Conservation (phyloP, 2,329 filamentous ascomycete genomes). For the Pyrenochaeta sp. region DNA sequence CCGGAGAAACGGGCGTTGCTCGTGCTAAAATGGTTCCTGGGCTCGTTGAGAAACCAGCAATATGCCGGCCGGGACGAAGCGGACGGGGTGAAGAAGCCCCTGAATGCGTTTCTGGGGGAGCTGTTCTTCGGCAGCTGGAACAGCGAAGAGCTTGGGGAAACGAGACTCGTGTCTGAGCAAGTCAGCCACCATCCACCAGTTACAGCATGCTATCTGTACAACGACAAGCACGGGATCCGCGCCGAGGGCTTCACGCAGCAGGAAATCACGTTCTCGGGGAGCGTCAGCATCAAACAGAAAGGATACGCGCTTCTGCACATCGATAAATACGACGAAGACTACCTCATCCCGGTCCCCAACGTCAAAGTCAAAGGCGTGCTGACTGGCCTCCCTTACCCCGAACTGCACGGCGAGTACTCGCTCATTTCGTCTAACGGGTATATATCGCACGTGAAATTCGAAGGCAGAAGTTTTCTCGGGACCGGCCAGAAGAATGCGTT, state of each 20-base stretch:
- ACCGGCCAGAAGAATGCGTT: conserved; percentile 53
- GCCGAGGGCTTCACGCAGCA: conserved; percentile 57
- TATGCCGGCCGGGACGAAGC: conserved; percentile 54
- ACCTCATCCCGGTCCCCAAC: conserved; percentile 54
- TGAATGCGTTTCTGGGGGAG: conserved; percentile 60
- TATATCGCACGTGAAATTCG: conserved; percentile 53
- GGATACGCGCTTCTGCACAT: conserved; percentile 55
- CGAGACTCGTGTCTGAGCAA: conserved; percentile 54
- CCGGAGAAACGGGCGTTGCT: conserved; percentile 53
- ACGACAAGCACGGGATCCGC: conserved; percentile 51
- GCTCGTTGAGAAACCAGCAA: conserved; percentile 56
- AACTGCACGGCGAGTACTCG: conserved; percentile 51
- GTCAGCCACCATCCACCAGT: conserved; percentile 57
- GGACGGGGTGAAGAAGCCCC: conserved; percentile 58
- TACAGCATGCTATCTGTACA: conserved; percentile 57
- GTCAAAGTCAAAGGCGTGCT: conserved; percentile 56
- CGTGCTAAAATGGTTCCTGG: conserved; percentile 59
- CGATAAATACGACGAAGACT: conserved; percentile 54
- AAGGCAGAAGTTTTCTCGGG: conserved; percentile 51
- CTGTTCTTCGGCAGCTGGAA: conserved; percentile 52
- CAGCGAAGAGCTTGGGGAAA: conserved; percentile 47
- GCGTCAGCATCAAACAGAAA: conserved; percentile 56
- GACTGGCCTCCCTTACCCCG: conserved; percentile 54
- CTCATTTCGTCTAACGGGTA: conserved; percentile 53
- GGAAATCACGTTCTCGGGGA: conserved; percentile 56